A percentile compares a stretch with the other conserved stretches of the same genome.
These are phyloP conservation scores for Pseudodiploospora longispora DNA, from an alignment of 2,329 filamentous ascomycete genomes.

Conservation along the genomic window DNA sequence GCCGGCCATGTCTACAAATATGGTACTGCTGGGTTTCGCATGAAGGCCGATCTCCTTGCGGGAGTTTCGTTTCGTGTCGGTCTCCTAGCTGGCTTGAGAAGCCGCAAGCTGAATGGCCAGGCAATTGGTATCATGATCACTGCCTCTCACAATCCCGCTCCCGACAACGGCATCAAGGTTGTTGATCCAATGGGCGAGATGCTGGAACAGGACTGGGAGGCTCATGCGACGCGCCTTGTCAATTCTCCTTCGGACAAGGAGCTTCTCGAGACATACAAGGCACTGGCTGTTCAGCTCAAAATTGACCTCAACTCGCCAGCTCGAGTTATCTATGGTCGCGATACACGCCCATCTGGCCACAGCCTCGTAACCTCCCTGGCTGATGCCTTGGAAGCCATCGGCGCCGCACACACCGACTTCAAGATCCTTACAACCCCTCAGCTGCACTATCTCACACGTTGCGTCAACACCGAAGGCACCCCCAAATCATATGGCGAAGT, in stretches of 20 bases:
- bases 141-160: slow-evolving; percentile 82
- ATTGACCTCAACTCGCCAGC: slow-evolving; percentile 63
- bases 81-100: slow-evolving; percentile 78
- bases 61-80: slow-evolving; percentile 91
- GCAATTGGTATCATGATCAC: slow-evolving; percentile 96
- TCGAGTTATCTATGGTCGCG: slow-evolving; percentile 81
- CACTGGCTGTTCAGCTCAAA: slow-evolving; percentile 66
- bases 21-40: slow-evolving; percentile 60
- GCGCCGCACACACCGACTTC: slow-evolving; percentile 70
- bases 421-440: slow-evolving; percentile 95
- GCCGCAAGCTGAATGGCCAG: slow-evolving; percentile 80
- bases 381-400: slow-evolving; percentile 69
- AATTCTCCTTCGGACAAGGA: slow-evolving; percentile 71
- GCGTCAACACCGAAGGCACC: slow-evolving; percentile 85
- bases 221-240: slow-evolving; percentile 77
- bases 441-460: slow-evolving; percentile 91
- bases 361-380: slow-evolving; percentile 71
- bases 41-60: slow-evolving; percentile 72
- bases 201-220: slow-evolving; percentile 93
- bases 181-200: slow-evolving; percentile 98
- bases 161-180: slow-evolving; percentile 90
- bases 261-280: slow-evolving; percentile 67
- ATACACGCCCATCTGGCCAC: slow-evolving; percentile 87
- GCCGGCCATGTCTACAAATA: slow-evolving; percentile 52
- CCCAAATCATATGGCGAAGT: slow-evolving; percentile 81